Conservation (phyloP, 257 asterid species). For the Fraxinus pennsylvanica region DNA sequence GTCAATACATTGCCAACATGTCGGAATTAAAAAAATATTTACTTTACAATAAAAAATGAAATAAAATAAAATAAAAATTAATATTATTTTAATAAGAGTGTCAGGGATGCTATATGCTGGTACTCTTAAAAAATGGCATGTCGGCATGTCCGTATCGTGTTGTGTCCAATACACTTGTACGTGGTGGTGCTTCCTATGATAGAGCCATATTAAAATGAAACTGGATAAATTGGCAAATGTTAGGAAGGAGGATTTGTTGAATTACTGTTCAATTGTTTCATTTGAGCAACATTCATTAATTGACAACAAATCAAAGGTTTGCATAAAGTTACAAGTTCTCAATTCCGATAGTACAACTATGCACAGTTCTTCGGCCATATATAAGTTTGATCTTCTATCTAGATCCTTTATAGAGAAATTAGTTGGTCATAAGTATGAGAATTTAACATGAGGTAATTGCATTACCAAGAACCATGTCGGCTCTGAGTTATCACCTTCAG, state of each 20-base stretch:
- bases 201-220: neutral
- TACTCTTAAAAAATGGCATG: neutral
- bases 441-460: slow-evolving; percentile 1
- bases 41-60: too few species aligned
- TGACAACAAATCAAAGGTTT: neutral
- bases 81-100: too few species aligned
- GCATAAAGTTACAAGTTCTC: neutral
- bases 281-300: neutral
- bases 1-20: too few species aligned
- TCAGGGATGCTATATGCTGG: too few species aligned
- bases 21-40: too few species aligned
- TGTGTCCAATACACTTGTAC: too few species aligned
- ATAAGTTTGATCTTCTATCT: neutral
- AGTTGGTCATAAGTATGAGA: neutral
- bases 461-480: neutral
- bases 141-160: neutral
- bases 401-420: neutral
- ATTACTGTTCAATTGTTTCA: neutral
- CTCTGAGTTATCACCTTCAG: neutral
- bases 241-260: neutral
- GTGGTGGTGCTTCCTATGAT: neutral
- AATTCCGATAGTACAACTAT: neutral
- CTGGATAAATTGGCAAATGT: neutral
- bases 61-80: too few species aligned
- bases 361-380: neutral